Base-by-base conservation (phyloP, 306 rosid species). In the Nissolia schottii region DNA sequence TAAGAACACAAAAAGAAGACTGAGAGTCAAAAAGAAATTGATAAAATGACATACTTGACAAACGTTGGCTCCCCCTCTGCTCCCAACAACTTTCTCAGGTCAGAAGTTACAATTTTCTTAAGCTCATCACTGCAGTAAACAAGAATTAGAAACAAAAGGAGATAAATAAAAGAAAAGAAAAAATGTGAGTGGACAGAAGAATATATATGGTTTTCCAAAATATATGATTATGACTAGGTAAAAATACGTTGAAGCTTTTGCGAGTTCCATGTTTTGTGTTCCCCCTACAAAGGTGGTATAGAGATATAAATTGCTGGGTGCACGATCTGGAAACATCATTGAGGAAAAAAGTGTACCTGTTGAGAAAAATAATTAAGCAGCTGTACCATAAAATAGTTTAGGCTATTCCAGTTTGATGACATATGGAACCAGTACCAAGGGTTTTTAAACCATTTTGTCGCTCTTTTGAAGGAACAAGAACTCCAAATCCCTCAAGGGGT, bases 401-500 rank as follows among this genome's bases (percentile, higher is more conserved):
- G 57, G 50, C 16, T n/a, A 57, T 32, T 79, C 57, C 45, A 37
- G 35, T 50, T 69, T 54, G 51, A 23, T 75, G 49, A 22, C 50
- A 71, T 20, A 41, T 45, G 10, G 66, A 76, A 85, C 82, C 71
- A 63, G 83, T 90, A 93, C 98, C 98, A 37, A 93, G 93, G 67
- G 97, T 93, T 83, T 82, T 85, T 24, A 90, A 84, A 71, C 96
- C 96, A 63, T 87, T 87, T 71, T 83, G 77, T 85, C 83, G 86
- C 80, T 93, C 98, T 71, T 80, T 82, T 19, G 98, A 85, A 76
- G 98, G 98, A 74, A 93, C 92, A 61, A 93, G 98, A 76, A 90
- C 93, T 64, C 97, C 98, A 66, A 93, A 93, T 75, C 98, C 98
- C 76, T 93, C 98, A 48, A 93, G 93, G 41, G 98, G 93, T 78